phyloP scores from a whole-genome alignment of 2,329 filamentous ascomycete species.

The Phaeophleospora eucalypticola region DNA sequence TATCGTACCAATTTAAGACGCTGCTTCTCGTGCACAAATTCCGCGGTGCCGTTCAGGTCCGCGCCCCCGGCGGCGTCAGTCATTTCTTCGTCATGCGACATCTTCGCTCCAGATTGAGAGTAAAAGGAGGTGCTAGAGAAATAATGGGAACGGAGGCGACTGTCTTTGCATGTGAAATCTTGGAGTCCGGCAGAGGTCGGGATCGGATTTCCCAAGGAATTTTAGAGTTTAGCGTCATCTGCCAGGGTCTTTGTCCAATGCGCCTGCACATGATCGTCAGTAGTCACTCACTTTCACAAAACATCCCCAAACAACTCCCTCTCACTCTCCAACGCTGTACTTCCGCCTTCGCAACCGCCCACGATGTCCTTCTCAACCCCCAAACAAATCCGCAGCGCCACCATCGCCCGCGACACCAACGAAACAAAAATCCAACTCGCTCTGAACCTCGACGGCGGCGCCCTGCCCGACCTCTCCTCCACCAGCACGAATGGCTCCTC shows the following conservation, averaged over 20 bases:
- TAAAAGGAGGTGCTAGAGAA: too few species aligned
- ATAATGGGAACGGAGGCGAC: too few species aligned
- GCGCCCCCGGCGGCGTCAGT: constrained; percentile 40
- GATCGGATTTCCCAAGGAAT: neutral
- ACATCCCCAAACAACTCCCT: neutral
- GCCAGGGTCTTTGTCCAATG: constrained; percentile 8
- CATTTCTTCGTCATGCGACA: constrained; percentile 35
- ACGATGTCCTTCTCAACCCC: constrained; percentile 29
- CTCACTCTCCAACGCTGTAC: neutral
- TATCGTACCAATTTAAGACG: constrained; percentile 43
- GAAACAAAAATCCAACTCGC: constrained; percentile 95
- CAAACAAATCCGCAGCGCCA: constrained; percentile 60
- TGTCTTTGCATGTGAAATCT: neutral
- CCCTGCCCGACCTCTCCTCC: constrained; percentile 36
- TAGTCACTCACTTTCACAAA: constrained; percentile 1
- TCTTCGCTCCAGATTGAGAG: too few species aligned
- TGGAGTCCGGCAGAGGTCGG: too few species aligned
- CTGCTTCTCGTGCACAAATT: constrained; percentile 37
- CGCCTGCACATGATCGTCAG: constrained; percentile 4
- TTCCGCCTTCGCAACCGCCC: too few species aligned
- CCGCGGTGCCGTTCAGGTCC: constrained; percentile 36
- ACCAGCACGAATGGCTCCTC: constrained; percentile 58
- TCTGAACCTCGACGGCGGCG: constrained; percentile 88
- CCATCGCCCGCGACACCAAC: constrained; percentile 86
- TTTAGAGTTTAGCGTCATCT: constrained; percentile 8